Evolutionary conservation across 2,329 filamentous ascomycete species (phyloP).

Genomic region (Pseudocercospora crystallina): DNA sequence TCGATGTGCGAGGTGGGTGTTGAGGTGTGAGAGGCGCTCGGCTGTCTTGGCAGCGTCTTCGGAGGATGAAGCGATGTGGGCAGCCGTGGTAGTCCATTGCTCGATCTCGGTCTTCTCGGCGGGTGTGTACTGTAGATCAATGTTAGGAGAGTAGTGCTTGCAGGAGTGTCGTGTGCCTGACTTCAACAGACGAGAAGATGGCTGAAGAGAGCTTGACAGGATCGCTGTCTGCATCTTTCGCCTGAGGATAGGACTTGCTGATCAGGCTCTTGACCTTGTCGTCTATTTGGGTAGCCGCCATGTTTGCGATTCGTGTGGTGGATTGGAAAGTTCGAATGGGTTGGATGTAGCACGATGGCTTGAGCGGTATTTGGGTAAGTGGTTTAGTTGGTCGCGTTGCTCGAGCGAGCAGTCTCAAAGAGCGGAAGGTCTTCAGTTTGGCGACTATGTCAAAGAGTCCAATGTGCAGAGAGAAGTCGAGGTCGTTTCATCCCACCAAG

Average conservation of each 20-base stretch:
- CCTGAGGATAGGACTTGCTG: constrained; percentile 35
- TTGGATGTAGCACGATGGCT: not conserved
- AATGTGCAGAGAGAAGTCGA: not conserved
- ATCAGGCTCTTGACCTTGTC: constrained; percentile 34
- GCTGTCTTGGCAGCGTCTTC: constrained; percentile 58
- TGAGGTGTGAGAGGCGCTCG: constrained; percentile 73
- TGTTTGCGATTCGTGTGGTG: constrained; percentile 22
- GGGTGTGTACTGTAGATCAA: constrained; percentile 61
- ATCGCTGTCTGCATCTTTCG: constrained; percentile 32
- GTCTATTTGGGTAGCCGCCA: constrained; percentile 35
- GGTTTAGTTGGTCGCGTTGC: constrained; percentile 10
- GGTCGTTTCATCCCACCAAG: not conserved
- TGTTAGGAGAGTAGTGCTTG: not conserved
- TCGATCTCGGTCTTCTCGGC: constrained; percentile 83
- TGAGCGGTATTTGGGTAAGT: not conserved
- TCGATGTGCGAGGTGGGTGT: constrained; percentile 81
- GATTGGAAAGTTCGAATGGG: constrained; percentile 1
- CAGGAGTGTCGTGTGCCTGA: constrained; percentile 19
- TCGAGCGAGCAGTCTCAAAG: constrained; percentile 24
- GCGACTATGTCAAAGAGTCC: constrained; percentile 2
- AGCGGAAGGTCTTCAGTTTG: constrained; percentile 29
- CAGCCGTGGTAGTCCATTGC: constrained; percentile 80
- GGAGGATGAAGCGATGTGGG: constrained; percentile 63
- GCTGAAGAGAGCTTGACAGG: constrained; percentile 36
- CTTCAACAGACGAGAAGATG: constrained; percentile 35